Evolutionary conservation across 345 rosid species (phyloP), one percentile per base, ranked within the genome.

Genomic region (Hibiscus mutabilis): DNA sequence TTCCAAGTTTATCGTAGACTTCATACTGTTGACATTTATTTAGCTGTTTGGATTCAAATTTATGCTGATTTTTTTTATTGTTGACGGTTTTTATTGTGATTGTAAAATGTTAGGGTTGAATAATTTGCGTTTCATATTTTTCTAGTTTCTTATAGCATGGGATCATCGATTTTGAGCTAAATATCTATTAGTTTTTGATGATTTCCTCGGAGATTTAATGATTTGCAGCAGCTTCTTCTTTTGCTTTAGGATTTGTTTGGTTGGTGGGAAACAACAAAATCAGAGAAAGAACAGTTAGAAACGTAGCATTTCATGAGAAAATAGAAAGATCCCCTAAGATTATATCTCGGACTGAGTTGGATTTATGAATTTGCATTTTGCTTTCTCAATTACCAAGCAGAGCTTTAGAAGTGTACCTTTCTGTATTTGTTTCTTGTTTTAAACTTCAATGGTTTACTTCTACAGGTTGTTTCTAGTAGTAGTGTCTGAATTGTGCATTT

Each of bases 401-500:
- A 68, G 64, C 19, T 78, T 59, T 49, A 59, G 67, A 62, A 35
- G 4, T 62, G 10, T 29, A 13, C 24, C 5, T 12, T 21, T 11
- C 3, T 65, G 6, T 35, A 6, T 11, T 15, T 59, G n/a, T 24
- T 73, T 61, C 51, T 70, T 66, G 14, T n/a, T 49, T 19, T 27
- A 31, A 63, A 35, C 14, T 6, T 19, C 18, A 31, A 51, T 5
- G 37, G 61, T 24, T 73, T 40, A 1, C 60, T n/a, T 60, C 13
- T 51, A 29, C 60, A 62, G 42, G 40, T 73, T 61, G 27, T 59
- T 68, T 75, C 66, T 72, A 42, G 40, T 56, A 21, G 68, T 52
- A 31, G 68, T 21, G 42, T 71, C 58, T 57, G 49, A 73, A 75
- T 66, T 19, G 22, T 59, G 49, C 29, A 19, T 68, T 49, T 11